A percentile compares a stretch with the other conserved stretches of the same genome.
These are phyloP conservation scores for Phylloporus sp. DNA, from an alignment of 768 basidiomycete species.

Conservation along the genomic window DNA sequence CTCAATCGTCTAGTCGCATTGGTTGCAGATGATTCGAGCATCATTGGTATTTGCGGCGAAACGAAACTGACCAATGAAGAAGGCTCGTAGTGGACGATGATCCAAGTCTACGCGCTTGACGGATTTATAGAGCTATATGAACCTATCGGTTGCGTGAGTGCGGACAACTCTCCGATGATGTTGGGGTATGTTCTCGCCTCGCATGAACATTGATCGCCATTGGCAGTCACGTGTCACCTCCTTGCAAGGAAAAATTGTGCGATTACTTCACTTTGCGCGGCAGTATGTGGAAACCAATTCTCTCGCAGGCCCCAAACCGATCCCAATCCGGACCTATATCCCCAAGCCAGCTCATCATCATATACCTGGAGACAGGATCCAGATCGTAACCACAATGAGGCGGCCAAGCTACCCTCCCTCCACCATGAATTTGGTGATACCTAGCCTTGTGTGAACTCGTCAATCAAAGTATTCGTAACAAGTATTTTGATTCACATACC, in stretches of 20 bases:
- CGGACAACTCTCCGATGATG: slow-evolving; percentile 41
- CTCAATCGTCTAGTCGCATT: slow-evolving; percentile 89
- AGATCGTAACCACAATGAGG: slow-evolving; percentile 85
- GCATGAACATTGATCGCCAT: slow-evolving; percentile 1
- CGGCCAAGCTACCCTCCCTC: slow-evolving; percentile 74
- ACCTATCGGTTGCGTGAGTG: slow-evolving; percentile 57
- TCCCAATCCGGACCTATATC: slow-evolving; percentile 88
- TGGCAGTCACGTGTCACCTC: slow-evolving; percentile 45
- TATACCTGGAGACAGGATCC: slow-evolving; percentile 83
- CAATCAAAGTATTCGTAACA: not conserved
- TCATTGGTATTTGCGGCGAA: slow-evolving; percentile 94
- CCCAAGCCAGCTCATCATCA: slow-evolving; percentile 76
- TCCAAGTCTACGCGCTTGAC: slow-evolving; percentile 84
- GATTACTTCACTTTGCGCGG: slow-evolving; percentile 68
- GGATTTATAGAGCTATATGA: slow-evolving; percentile 84
- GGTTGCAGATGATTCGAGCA: slow-evolving; percentile 77
- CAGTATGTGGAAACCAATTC: slow-evolving; percentile 75
- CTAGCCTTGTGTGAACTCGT: slow-evolving; percentile 45
- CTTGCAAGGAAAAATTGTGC: slow-evolving; percentile 47
- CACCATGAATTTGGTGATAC: slow-evolving; percentile 79
- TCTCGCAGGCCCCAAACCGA: slow-evolving; percentile 89
- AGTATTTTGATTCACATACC: slow-evolving; percentile 40
- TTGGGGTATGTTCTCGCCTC: slow-evolving; percentile 53
- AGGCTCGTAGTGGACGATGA: slow-evolving; percentile 98
- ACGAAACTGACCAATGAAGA: slow-evolving; percentile 91